Base-by-base conservation (phyloP, 331 rosid species). In the Erythrophleum ivorense region DNA sequence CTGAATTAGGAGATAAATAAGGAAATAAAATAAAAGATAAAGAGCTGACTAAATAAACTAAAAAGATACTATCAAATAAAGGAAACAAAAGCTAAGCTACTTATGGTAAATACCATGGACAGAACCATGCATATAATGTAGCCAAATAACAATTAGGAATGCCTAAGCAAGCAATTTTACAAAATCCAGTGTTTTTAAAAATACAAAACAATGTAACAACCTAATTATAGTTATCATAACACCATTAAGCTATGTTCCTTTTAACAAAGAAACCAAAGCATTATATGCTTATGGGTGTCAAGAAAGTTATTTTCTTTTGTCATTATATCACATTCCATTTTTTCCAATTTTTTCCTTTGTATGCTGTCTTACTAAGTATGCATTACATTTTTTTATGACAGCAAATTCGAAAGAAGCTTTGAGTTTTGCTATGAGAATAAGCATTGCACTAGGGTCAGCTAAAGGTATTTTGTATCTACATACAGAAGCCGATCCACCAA, bases 401-500 rank as follows among this genome's bases (percentile, higher is more conserved):
- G 98, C 59, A 53, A 55, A 75, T 49, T 78, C 90, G 11, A 86
- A 87, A 85, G 88, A 88, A 79, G 87, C 97, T 57, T 83, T 84
- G 31, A 88, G 84, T 76, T 92, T 92, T 78, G 45, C 89, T 48
- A 82, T 85, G 89, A 89, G 99, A 86, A 53, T 94, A 83, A 91
- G 81, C 85, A 87, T 92, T 77, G 94, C 99, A 48, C 71, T 90
- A 66, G 99, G 84, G n/a, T 89, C 97, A 75, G 93, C 97, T 24
- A 94, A 89, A 91, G 99, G 99, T 71, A 84, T 96, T 85, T 85
- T 96, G 19, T 96, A 96, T 83, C 97, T 96, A 18, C 99, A 96
- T 77, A 89, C 92, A 4, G 98, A 92, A 83, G 99, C 98, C 14
- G 85, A 96, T 85, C 97, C 99, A 83, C 99, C 98, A n/a, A 92